Evolutionary conservation across 768 basidiomycete genomes (phyloP), one percentile per base, ranked within the genome.

Genomic region (Tylopilus subfusipes): DNA sequence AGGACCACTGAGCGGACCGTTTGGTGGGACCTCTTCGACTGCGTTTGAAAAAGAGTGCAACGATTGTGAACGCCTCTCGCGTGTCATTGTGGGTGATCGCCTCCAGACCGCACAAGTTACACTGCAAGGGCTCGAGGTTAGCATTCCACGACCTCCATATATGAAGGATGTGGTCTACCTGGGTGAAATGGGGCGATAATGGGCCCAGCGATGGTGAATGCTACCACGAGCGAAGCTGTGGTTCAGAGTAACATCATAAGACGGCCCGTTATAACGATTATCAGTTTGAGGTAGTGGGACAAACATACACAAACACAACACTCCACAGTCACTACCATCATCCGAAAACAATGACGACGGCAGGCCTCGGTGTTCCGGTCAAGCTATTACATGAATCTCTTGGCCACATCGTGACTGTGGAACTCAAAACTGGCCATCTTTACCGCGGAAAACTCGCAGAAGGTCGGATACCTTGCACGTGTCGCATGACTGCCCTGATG

Each of bases 361-460:
- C 72, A 47, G 78, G 91, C 58, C 82, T 97, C 56, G 95, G 95
- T 70, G 90, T 98, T 54, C 96, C 96, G 56, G 90, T 97, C 59
- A 98, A 98, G 73, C 83, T 99, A 47, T 78, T 98, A 42, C 96
- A 98, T 67, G 97, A 98, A 76, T 90, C 92, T 52, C 78, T 98
- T 27, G 97, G 97, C 21, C 97, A 99, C 67, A 78, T 98, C 52
- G 89, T 99, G 60, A 98, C 96, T 5, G 93, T 95, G n/a, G 97
- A 99, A 72, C 82, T 98, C 53, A 98, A 98, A 74, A 97, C 94
- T 2, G 96, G 95, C 11, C 95, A 98, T 69, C 82, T 97, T 48
- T 99, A 98, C 74, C 81, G 97, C 45, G 97, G 97, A 62, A 98
- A 97, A 75, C 82, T 99, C 38, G 91, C 93, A 16, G 97, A 99